These are phyloP conservation scores for Angophora floribunda DNA, from an alignment of 345 rosid species.

Conservation along the genomic window DNA sequence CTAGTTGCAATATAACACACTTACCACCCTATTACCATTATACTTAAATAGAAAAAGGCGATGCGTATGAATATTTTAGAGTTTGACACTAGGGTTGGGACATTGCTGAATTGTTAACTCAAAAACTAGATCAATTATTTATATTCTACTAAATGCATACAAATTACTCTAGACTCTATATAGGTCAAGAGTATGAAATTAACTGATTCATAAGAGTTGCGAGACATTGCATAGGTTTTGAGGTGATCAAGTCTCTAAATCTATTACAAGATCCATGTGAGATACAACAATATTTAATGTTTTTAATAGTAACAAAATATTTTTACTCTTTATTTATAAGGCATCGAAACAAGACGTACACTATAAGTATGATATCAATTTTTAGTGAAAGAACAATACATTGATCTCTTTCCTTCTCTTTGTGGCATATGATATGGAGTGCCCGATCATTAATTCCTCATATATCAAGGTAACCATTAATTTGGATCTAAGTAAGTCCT, in stretches of 20 bases:
- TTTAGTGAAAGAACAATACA: background rate
- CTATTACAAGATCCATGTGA: no score
- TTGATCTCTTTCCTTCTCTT: background rate
- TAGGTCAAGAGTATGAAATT: background rate
- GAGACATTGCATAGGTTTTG: background rate
- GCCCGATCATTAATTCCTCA: background rate
- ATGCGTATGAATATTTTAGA: no score
- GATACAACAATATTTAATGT: no score
- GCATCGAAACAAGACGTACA: background rate
- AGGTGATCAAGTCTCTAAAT: no score
- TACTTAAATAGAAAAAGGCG: background rate
- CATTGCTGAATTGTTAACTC: background rate
- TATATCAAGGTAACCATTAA: no score
- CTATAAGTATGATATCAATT: background rate
- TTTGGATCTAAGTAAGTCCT: no score
- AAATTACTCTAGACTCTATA: background rate
- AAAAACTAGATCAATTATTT: background rate
- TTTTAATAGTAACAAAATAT: background rate
- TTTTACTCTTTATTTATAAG: background rate
- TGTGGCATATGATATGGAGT: background rate
- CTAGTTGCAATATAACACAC: no score
- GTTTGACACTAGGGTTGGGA: no score
- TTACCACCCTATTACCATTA: no score
- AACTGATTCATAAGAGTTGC: background rate
- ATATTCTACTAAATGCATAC: background rate